Evolutionary conservation across 1,284 basidiomycete genomes (phyloP).

Genomic region (Sporisorium exsertum): DNA sequence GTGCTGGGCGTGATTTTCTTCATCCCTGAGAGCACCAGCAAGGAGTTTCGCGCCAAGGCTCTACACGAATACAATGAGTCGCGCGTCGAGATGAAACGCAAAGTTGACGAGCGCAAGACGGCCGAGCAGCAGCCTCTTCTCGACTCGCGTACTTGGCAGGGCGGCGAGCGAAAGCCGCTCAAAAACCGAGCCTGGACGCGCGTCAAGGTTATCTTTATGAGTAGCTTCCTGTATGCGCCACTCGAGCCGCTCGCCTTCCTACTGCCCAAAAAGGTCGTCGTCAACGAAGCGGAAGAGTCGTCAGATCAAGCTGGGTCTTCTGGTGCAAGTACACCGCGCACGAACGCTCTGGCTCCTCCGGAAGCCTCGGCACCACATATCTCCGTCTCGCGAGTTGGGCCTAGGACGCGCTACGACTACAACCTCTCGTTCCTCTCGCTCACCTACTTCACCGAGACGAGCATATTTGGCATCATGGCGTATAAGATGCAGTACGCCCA

Average conservation of each 20-base stretch:
- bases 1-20: constrained; percentile 46
- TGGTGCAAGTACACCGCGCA: constrained; percentile 22
- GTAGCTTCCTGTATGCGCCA: constrained; percentile 47
- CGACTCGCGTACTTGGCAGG: constrained; percentile 5
- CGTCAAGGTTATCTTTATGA: constrained; percentile 43
- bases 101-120: constrained; percentile 39
- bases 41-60: constrained; percentile 44
- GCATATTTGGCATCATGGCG: constrained; percentile 60
- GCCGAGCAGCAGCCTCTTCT: constrained; percentile 47
- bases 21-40: constrained; percentile 63
- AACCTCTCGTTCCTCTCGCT: constrained; percentile 63
- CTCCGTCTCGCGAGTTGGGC: constrained; percentile 54
- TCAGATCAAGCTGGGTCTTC: constrained; percentile 1
- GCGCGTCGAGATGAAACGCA: constrained; percentile 34
- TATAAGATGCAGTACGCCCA: constrained; percentile 66
- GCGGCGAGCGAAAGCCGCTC: constrained; percentile 19
- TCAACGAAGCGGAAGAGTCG: constrained; percentile 19
- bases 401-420: constrained; percentile 50
- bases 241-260: constrained; percentile 57
- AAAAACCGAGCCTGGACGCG: constrained; percentile 47
- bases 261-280: constrained; percentile 51
- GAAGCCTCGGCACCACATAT: constrained; percentile 56
- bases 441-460: constrained; percentile 61
- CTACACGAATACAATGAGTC: constrained; percentile 40
- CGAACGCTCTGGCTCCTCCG: constrained; percentile 22